Base-by-base conservation (phyloP, 768 basidiomycete species). In the Tremella mesenterica region DNA sequence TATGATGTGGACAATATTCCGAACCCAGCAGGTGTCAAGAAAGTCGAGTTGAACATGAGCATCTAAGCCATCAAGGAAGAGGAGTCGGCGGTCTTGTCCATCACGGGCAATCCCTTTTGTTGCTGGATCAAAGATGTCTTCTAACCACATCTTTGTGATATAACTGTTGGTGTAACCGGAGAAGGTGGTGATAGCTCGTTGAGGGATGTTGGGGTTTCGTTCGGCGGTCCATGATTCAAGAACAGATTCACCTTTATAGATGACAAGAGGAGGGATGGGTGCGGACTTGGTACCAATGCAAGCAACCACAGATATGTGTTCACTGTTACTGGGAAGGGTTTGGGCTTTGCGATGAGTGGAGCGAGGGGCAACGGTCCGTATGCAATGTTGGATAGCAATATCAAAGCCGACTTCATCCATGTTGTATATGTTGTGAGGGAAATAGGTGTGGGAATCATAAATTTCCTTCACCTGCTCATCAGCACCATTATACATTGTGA, bases 331-430 rank as follows among this genome's bases (percentile, higher is more conserved):
- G 6, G 30, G 27, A 1, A 14, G 18, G 21, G 23, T 29, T 21
- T 47, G 33, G 16, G 8, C 9, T n/a, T 49, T 48, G 30, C 21
- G 27, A 23, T 45, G 34, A 27, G 14, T 8, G 12, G 27, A 30
- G 7, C 14, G 38, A 5, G 52, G 51, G 30, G 28, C 52, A 21
- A 57, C 46, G 26, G 41, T 20, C 10, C 52, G 45, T 13, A 26
- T n/a, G 2, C 23, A 23, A 10, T 46, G 46, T 2, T 5, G 29
- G 33, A 21, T 31, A 1, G 36, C 39, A 20, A 53, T 50, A 27
- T 33, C 36, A 47, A 57, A 57, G 16, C 46, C 45, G 26, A 47
- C 29, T 34, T 57, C 52, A 44, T 57, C 56, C 56, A 57, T 57
- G 45, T 53, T 57, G 52, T 48, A 57, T 21, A 57, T 48, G 31